These are phyloP conservation scores for Neurospora sp. DNA, from an alignment of 495 filamentous ascomycete species.

Conservation along the genomic window DNA sequence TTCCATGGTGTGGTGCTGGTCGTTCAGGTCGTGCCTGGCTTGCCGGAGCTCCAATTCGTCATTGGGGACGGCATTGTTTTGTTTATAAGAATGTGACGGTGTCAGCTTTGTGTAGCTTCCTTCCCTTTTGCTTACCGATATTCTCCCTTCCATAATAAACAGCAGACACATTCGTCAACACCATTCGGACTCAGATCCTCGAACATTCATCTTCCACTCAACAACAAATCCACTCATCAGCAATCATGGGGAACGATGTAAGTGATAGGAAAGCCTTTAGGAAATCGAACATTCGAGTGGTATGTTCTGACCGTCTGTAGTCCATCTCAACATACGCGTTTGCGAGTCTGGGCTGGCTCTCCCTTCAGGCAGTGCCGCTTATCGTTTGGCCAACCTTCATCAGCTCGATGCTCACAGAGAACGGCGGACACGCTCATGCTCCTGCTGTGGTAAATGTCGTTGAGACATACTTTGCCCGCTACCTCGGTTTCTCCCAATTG, in stretches of 20 bases:
- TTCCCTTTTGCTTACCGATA: background rate
- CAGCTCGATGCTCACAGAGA: conserved; percentile 22
- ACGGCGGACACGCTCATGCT: background rate
- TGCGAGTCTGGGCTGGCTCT: conserved; percentile 55
- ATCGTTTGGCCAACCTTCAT: conserved; percentile 57
- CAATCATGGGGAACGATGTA: background rate
- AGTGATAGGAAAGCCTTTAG: background rate
- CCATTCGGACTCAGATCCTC: background rate
- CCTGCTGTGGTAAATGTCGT: conserved; percentile 31
- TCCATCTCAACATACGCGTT: conserved; percentile 59
- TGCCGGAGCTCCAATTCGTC: background rate
- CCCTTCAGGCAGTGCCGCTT: conserved; percentile 55
- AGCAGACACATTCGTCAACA: background rate
- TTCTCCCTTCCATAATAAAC: background rate
- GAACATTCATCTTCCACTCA: background rate
- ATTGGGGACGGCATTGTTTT: background rate
- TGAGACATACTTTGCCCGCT: conserved; percentile 67
- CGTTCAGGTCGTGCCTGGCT: background rate
- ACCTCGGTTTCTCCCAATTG: conserved; percentile 55
- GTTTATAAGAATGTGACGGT: background rate
- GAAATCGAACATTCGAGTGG: background rate
- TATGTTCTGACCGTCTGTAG: conserved; percentile 22
- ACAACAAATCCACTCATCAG: background rate
- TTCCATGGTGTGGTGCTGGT: background rate
- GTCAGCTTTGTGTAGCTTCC: background rate